Evolutionary conservation across 2,329 filamentous ascomycete species (phyloP), one percentile per base, ranked within the genome.

Genomic region (Ambrosiella xylebori): DNA sequence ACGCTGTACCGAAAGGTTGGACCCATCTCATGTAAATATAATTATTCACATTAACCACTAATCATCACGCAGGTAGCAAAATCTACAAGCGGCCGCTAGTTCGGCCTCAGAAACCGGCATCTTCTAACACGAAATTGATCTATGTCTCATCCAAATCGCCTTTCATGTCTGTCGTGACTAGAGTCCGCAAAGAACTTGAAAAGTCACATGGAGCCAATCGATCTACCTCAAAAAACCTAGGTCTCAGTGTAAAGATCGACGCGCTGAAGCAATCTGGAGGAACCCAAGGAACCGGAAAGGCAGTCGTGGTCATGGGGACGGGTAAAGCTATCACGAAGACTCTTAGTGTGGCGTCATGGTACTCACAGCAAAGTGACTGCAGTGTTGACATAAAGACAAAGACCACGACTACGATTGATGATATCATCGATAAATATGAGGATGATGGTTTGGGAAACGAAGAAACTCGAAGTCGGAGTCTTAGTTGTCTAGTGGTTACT

Each of bases 121-220:
- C 74, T 17, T 71, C 73, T 53, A 73, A 71, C 55, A 65, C 70
- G 7, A 70, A 68, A 51, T 66, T 78, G 61, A 73, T 89, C 67
- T 87, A 88, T 71, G 73, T 89, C 59, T 81, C 79, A 41, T 70
- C 77, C 45, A 73, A 73, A 41, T 81, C 84, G 0, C 81, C 82
- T 6, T 86, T 87, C 71, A 78, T 87, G 68, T 78, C 83, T 9
- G 74, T 79, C 3, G 75, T 86, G 11, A 81, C 80, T 64, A 81
- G 84, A 55, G 77, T 82, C 12, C 78, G 80, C 61, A 80, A 80
- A 61, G 75, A 81, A 1, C 78, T 89, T 3, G 72, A 78, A 50
- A 73, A 76, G 41, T 74, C 77, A 3, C 71, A 71, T 45, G 58
- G 60, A n/a, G 49, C 49, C 55, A 59, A 59, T 35, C 53, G 58